Conservation (phyloP, 805 yeast species). For the Lipomyces orientalis region DNA sequence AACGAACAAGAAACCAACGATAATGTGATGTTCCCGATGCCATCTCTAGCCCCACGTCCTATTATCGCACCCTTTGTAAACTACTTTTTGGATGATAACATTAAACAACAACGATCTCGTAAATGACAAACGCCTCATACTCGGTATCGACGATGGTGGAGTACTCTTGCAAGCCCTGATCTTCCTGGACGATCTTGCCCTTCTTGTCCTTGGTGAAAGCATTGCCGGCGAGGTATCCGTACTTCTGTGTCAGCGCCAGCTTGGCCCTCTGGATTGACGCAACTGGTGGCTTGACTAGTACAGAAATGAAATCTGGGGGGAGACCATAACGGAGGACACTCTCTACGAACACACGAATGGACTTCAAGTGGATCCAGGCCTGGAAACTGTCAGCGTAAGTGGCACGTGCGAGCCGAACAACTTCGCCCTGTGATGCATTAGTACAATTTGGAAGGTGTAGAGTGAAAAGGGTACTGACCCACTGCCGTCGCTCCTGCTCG, state of each 20-base stretch:
- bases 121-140: conserved; percentile 94
- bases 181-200: conserved; percentile 67
- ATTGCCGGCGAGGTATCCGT: conserved; percentile 89
- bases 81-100: background rate
- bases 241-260: conserved; percentile 70
- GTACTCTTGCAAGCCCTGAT: conserved; percentile 75
- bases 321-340: conserved; percentile 93
- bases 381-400: conserved; percentile 87
- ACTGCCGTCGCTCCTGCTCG: conserved; percentile 70
- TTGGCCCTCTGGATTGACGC: conserved; percentile 62
- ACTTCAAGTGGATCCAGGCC: conserved; percentile 89
- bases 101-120: conserved; percentile 52
- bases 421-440: conserved; percentile 59
- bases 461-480: conserved; percentile 41
- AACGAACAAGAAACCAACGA: background rate
- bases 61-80: background rate
- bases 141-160: conserved; percentile 93
- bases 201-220: conserved; percentile 74
- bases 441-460: background rate
- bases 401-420: conserved; percentile 80
- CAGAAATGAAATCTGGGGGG: conserved; percentile 84
- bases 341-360: conserved; percentile 87
- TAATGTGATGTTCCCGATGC: conserved; percentile 1
- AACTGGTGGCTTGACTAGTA: conserved; percentile 50
- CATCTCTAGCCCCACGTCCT: background rate